Conservation (phyloP, 2,329 filamentous ascomycete species). For the Ophiostoma quercus region DNA sequence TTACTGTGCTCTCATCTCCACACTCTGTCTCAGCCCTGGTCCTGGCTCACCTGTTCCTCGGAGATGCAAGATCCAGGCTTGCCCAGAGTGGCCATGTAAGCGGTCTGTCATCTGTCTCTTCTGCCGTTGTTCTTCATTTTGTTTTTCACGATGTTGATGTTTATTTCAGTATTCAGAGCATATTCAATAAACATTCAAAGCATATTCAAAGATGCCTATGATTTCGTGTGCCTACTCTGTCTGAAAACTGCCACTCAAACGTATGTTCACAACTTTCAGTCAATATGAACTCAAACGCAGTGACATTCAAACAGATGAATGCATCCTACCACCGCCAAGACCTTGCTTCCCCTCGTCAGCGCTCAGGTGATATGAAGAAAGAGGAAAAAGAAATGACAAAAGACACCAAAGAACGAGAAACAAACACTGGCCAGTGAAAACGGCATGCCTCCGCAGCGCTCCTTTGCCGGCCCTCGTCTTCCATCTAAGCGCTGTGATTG, state of each 20-base stretch:
- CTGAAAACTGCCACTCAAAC: too few relatives aligned
- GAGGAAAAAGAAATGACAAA: constrained; percentile 1
- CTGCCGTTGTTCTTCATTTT: not conserved
- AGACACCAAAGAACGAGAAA: not conserved
- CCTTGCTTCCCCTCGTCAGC: constrained; percentile 25
- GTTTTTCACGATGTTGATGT: not conserved
- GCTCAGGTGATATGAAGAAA: constrained; percentile 31
- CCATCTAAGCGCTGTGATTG: not conserved
- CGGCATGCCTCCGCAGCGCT: constrained; percentile 1
- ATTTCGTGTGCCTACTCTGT: too few relatives aligned
- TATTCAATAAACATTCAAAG: too few relatives aligned
- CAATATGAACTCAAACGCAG: not conserved
- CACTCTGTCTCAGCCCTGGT: constrained; percentile 8
- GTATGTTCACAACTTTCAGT: too few relatives aligned
- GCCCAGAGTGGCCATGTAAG: constrained; percentile 5
- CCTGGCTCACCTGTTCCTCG: constrained; percentile 9
- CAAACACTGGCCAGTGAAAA: not conserved
- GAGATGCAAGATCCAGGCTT: constrained; percentile 15
- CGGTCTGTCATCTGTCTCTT: constrained; percentile 7
- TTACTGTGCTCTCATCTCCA: not conserved
- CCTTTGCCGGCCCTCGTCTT: not conserved
- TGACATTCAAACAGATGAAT: not conserved
- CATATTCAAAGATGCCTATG: too few relatives aligned
- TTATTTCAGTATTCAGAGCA: too few relatives aligned
- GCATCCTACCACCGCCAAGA: constrained; percentile 15